These are phyloP conservation scores for Fusarium illudens DNA, from an alignment of 2,329 filamentous ascomycete species.

Conservation along the genomic window DNA sequence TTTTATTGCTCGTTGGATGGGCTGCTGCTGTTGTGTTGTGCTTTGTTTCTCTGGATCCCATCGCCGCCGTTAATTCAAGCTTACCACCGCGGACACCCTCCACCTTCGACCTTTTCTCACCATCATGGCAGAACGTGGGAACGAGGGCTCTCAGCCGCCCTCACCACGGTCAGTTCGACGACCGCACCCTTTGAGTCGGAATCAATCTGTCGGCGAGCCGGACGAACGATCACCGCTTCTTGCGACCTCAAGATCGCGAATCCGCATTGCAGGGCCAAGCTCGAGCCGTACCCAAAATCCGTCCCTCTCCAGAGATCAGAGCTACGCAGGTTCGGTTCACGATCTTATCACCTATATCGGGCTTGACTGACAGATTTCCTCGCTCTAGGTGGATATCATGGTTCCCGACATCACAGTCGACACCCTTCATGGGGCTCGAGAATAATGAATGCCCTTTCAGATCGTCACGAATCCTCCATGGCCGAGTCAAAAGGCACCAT, in stretches of 20 bases:
- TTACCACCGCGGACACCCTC: not conserved
- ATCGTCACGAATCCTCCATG: conserved; percentile 62
- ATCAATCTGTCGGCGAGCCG: conserved; percentile 43
- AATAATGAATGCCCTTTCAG: conserved; percentile 68
- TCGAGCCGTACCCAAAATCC: conserved; percentile 40
- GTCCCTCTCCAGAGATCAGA: conserved; percentile 52
- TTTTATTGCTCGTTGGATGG: not conserved
- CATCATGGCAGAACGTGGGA: conserved; percentile 45
- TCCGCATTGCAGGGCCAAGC: conserved; percentile 50
- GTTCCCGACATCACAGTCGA: conserved; percentile 62
- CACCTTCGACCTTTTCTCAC: not conserved
- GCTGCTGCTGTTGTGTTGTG: not conserved
- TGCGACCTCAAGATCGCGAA: conserved; percentile 50
- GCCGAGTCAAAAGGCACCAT: conserved; percentile 71
- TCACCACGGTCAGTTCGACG: conserved; percentile 47
- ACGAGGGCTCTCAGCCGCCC: conserved; percentile 45
- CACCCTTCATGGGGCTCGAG: conserved; percentile 68
- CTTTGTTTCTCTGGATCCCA: not conserved
- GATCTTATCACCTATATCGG: not conserved
- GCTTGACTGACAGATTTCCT: conserved; percentile 14
- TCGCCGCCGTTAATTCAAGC: not conserved
- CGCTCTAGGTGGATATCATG: conserved; percentile 48
- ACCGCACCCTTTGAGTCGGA: conserved; percentile 37
- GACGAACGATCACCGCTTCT: conserved; percentile 59
- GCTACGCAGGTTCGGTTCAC: conserved; percentile 50